These are phyloP conservation scores for Balansia obtecta DNA, from an alignment of 2,329 filamentous ascomycete genomes.

Conservation along the genomic window DNA sequence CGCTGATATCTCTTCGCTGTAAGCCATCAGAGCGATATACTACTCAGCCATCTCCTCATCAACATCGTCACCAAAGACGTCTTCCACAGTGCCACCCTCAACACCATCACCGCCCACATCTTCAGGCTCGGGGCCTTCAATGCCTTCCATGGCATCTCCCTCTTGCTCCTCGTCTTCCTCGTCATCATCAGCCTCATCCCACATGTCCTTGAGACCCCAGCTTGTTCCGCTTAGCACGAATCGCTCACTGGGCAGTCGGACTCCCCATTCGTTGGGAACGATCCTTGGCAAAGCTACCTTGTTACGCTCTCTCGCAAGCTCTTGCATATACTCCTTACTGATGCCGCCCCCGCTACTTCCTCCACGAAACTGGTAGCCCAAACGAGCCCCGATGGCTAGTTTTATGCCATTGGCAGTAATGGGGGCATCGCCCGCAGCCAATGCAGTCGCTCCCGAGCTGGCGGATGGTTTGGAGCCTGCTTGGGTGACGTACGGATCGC, in stretches of 20 bases:
- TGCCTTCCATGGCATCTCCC: slow-evolving; percentile 37
- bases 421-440: slow-evolving; percentile 36
- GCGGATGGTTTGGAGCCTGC: slow-evolving; percentile 40
- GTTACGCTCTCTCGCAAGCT: slow-evolving; percentile 62
- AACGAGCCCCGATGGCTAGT: slow-evolving; percentile 57
- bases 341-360: slow-evolving; percentile 39
- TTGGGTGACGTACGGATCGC: slow-evolving; percentile 53
- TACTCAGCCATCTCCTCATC: slow-evolving; percentile 45
- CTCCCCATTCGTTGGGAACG: slow-evolving; percentile 53
- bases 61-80: slow-evolving; percentile 41
- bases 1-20: not conserved
- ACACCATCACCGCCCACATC: slow-evolving; percentile 34
- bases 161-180: slow-evolving; percentile 27
- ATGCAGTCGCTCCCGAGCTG: slow-evolving; percentile 34
- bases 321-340: slow-evolving; percentile 64
- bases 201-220: slow-evolving; percentile 51
- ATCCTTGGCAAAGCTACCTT: slow-evolving; percentile 52
- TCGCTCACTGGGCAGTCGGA: slow-evolving; percentile 52
- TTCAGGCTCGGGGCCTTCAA: slow-evolving; percentile 28
- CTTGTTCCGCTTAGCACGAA: slow-evolving; percentile 55
- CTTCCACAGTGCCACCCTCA: slow-evolving; percentile 38
- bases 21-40: not conserved
- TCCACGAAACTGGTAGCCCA: slow-evolving; percentile 56
- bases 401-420: slow-evolving; percentile 56
- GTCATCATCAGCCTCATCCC: slow-evolving; percentile 35